Base-by-base conservation (phyloP, 148 eudicot genomes). In the Rhododendron simsii region DNA sequence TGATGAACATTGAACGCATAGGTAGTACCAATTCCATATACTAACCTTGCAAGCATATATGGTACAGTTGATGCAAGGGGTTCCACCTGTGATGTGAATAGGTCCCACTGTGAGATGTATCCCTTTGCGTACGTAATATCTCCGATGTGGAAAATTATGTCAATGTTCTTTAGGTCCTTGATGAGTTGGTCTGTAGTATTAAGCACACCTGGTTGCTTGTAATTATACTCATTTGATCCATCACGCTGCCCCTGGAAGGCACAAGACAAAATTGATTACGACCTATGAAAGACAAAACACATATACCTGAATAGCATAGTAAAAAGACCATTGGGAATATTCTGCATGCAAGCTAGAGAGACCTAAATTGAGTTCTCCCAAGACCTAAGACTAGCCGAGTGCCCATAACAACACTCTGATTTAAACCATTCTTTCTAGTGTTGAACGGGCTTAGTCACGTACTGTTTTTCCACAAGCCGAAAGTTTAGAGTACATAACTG, bases 41-140 rank as follows among this genome's bases (percentile, higher is more conserved):
- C 85, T 78, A 57, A 96, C 99, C 99, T 96, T 59, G 95, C 98
- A 76, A 94, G 83, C 99, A 96, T 95, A 85, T 94, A 96, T 21
- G 98, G 98, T n/a, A 91, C 93, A 37, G 90, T 79, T 41, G 98
- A 94, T 81, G 98, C 90, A 88, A 96, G 93, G 30, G 98, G 98
- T 75, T 92, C 96, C 82, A 96, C 92, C 87, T 95, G 98, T 57
- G 96, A 89, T 13, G 98, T 94, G 85, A 96, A 96, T 67, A 95
- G 98, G 91, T 95, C 98, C 96, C 98, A 96, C 84, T 95, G 95
- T 15, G 99, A 96, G 44, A 95, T 87, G 51, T 96, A 96, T 51
- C 98, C 99, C 80, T 92, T 94, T 28, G 98, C 89, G 86, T 96
- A 96, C 9, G 89, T 21, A 35, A 96, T 80, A 83, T 94, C 99